Percentiles rank a stretch among this genome's conserved stretches.
phyloP scores from a whole-genome alignment of 106 monocot species.

The Dioscorea zingiberensis region DNA sequence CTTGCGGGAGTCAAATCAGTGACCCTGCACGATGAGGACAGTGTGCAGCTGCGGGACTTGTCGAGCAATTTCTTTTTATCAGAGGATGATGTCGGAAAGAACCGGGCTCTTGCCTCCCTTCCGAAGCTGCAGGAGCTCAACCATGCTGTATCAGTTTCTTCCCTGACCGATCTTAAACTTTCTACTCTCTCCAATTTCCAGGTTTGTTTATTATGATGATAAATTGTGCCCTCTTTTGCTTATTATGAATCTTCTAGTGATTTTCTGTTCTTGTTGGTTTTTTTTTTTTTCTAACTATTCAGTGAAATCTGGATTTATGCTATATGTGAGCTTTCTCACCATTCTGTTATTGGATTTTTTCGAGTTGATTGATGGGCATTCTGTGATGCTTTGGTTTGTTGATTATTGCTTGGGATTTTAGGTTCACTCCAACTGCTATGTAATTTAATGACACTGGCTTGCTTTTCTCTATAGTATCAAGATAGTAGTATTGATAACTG shows the following conservation, averaged over 20 bases:
- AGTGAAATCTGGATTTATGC: not conserved
- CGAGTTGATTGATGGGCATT: too few relatives aligned
- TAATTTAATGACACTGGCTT: too few relatives aligned
- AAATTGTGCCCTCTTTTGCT: too few relatives aligned
- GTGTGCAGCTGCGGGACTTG: constrained; percentile 67
- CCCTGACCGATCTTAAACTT: constrained; percentile 32
- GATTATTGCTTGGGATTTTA: too few relatives aligned
- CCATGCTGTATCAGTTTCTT: constrained; percentile 61
- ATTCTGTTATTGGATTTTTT: too few relatives aligned
- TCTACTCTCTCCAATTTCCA: constrained; percentile 76
- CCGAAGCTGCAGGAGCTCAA: constrained; percentile 84
- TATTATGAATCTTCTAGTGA: too few relatives aligned
- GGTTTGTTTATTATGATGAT: constrained; percentile 26
- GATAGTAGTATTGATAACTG: too few relatives aligned
- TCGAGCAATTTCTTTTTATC: constrained; percentile 76
- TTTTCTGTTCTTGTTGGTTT: too few relatives aligned
- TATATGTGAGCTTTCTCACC: too few relatives aligned
- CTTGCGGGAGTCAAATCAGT: constrained; percentile 84
- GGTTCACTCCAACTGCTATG: too few relatives aligned
- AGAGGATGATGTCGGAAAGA: constrained; percentile 70
- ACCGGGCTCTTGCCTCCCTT: constrained; percentile 59
- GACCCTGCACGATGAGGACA: constrained; percentile 65
- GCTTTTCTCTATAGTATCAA: too few relatives aligned
- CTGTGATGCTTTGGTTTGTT: too few relatives aligned
- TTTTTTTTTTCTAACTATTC: not conserved